Evolutionary conservation across 371 early-diverging fungal species (phyloP), one percentile per base, ranked within the genome.

Genomic region (Apophysomyces sp.): DNA sequence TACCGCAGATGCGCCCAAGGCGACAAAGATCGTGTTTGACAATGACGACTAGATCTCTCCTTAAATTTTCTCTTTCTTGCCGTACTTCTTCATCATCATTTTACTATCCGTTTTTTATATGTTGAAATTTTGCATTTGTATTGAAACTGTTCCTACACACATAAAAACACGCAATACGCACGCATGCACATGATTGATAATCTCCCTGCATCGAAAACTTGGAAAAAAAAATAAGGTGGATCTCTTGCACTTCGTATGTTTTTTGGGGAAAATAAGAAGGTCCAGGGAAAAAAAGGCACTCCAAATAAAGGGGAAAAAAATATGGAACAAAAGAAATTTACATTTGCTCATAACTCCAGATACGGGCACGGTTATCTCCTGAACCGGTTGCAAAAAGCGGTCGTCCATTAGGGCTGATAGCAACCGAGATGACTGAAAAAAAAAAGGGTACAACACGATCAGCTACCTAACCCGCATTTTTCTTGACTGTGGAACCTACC

Each of bases 301-400:
- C n/a, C n/a, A 41, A 41, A 16, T 6, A 41, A 41, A 16, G 16
- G n/a, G 18, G n/a, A 44, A 44, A 44, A 44, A 21, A 16, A 21
- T 44, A 21, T 16, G 2, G 21, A 44, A 44, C 4, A 16, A 21
- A 21, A 18, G 44, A 18, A 44, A 9, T 44, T 44, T 44, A 44
- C 18, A 44, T 16, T 8, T 44, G 73, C 13, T 80, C 81, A 58
- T 91, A 92, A 29, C 89, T 88, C 98, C 98, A 98, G 55, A 97
- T 86, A 60, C 97, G 85, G 16, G 96, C 96, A 59, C 92, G 86
- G 64, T 87, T 89, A 81, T 98, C 98, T 36, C 98, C 98, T 21
- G 94, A 92, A 18, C 96, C 98, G 9, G 98, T 98, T 9, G 98
- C 98, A 81, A 98, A 94, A 63, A 94, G 75, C 12, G 89, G 88